These are phyloP conservation scores for Gnetum montanum DNA, from an alignment of 75 land plant species.

Conservation along the genomic window DNA sequence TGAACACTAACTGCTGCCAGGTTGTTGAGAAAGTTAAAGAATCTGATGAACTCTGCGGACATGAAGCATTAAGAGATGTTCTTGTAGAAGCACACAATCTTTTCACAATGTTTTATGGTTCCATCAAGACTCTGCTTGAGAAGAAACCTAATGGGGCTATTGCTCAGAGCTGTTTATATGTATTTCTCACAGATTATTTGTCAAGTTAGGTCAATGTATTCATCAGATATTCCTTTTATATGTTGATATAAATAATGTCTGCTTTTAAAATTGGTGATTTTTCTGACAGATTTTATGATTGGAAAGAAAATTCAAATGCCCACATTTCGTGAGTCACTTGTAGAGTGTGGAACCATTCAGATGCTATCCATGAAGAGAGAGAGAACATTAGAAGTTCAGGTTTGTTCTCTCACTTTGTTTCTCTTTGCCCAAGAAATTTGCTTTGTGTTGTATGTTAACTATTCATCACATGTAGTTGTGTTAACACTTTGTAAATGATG, in stretches of 20 bases:
- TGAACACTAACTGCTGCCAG: no score
- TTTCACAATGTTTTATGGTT: constrained; percentile 83
- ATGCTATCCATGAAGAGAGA: constrained; percentile 70
- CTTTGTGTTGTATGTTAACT: no score
- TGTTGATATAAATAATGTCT: no score
- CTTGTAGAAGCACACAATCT: constrained; percentile 78
- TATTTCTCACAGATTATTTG: constrained; percentile 79
- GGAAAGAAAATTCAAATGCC: constrained; percentile 78
- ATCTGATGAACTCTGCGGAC: constrained; percentile 49
- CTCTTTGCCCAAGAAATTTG: no score
- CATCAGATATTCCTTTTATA: no score
- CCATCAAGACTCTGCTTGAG: constrained; percentile 61
- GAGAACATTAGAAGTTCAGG: constrained; percentile 87
- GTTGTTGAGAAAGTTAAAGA: constrained; percentile 85
- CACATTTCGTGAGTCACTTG: constrained; percentile 59
- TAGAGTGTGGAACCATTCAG: constrained; percentile 79
- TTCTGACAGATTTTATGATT: constrained; percentile 61
- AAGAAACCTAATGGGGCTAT: constrained; percentile 72
- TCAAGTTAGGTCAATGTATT: no score
- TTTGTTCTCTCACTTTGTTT: no score
- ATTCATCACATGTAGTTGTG: no score
- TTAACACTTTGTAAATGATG: no score
- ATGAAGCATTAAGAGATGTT: constrained; percentile 49
- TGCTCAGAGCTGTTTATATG: constrained; percentile 60
- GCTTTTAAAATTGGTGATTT: background rate